Evolutionary conservation across 2,329 filamentous ascomycete genomes (phyloP).

Genomic region (Diplodia sapinea): DNA sequence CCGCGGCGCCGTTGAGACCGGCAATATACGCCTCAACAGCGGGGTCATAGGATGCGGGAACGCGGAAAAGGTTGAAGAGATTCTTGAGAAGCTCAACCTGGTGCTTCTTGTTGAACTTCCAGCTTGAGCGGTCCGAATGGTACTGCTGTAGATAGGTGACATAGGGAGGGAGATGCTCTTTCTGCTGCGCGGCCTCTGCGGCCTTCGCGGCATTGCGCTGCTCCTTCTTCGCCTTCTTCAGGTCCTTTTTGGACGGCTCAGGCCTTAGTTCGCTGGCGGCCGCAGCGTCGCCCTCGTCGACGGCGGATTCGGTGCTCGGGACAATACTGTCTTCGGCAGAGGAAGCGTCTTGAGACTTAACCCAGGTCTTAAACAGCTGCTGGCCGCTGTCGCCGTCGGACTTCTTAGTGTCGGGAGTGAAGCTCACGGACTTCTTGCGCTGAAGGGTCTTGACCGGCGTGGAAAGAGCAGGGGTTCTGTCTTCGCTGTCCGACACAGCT

Average conservation of each 20-base stretch:
- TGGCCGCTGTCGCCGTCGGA: slow-evolving; percentile 62
- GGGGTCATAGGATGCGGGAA: slow-evolving; percentile 72
- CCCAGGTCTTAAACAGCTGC: slow-evolving; percentile 60
- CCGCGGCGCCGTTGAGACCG: slow-evolving; percentile 76
- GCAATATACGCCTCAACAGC: slow-evolving; percentile 78
- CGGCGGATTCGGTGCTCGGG: neutral
- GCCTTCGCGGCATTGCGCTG: slow-evolving; percentile 32
- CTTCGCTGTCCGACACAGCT: neutral
- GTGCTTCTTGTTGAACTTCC: slow-evolving; percentile 97
- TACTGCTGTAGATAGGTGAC: slow-evolving; percentile 80
- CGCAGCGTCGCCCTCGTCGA: slow-evolving; percentile 20
- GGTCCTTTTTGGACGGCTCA: slow-evolving; percentile 33
- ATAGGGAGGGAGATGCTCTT: slow-evolving; percentile 64
- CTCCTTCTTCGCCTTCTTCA: slow-evolving; percentile 37
- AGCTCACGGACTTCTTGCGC: slow-evolving; percentile 66
- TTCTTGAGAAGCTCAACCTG: slow-evolving; percentile 86
- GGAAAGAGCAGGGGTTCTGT: neutral
- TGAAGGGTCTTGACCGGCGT: slow-evolving; percentile 24
- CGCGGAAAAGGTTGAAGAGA: slow-evolving; percentile 71
- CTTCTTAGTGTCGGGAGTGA: slow-evolving; percentile 67
- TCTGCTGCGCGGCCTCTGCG: slow-evolving; percentile 33
- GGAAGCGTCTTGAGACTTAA: slow-evolving; percentile 40
- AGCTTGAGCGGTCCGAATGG: slow-evolving; percentile 70
- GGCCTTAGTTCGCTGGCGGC: slow-evolving; percentile 35
- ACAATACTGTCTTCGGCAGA: slow-evolving; percentile 18